A percentile compares a stretch with the other conserved stretches of the same genome.
phyloP scores from a whole-genome alignment of 2,329 filamentous ascomycete species.

The Gaeumannomyces sp. region DNA sequence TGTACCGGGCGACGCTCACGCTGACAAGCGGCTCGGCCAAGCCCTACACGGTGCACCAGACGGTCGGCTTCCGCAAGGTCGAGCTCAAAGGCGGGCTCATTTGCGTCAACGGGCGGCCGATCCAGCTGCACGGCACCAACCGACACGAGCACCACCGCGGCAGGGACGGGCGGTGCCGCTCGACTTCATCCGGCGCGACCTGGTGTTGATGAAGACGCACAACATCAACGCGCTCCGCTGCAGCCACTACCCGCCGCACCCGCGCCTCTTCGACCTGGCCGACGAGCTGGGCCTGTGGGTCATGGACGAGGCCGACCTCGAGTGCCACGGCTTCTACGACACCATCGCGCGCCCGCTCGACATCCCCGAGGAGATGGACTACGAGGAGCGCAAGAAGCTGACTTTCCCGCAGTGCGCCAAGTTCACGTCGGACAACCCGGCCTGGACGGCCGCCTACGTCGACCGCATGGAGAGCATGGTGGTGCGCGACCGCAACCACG shows the following conservation, averaged over 20 bases:
- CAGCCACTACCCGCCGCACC: slow-evolving; percentile 61
- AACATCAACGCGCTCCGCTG: slow-evolving; percentile 67
- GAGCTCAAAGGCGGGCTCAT: slow-evolving; percentile 56
- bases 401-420: slow-evolving; percentile 47
- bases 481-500: slow-evolving; percentile 63
- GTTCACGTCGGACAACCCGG: slow-evolving; percentile 55
- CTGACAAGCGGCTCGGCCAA: slow-evolving; percentile 20
- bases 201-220: slow-evolving; percentile 62
- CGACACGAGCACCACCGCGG: slow-evolving; percentile 62
- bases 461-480: slow-evolving; percentile 61
- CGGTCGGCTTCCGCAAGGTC: slow-evolving; percentile 57
- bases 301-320: slow-evolving; percentile 44
- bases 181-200: slow-evolving; percentile 54
- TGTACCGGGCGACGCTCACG: slow-evolving; percentile 49
- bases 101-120: slow-evolving; percentile 54
- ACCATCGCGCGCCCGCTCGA: slow-evolving; percentile 42
- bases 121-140: slow-evolving; percentile 60
- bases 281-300: slow-evolving; percentile 63
- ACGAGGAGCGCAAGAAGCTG: slow-evolving; percentile 54
- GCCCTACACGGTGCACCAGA: slow-evolving; percentile 41
- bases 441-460: slow-evolving; percentile 58
- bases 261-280: slow-evolving; percentile 50
- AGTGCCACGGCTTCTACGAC: slow-evolving; percentile 49
- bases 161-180: slow-evolving; percentile 57
- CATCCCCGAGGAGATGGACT: slow-evolving; percentile 50